Evolutionary conservation across 1,284 basidiomycete species (phyloP), one percentile per base, ranked within the genome.

Genomic region (Cryptococcus sp.): DNA sequence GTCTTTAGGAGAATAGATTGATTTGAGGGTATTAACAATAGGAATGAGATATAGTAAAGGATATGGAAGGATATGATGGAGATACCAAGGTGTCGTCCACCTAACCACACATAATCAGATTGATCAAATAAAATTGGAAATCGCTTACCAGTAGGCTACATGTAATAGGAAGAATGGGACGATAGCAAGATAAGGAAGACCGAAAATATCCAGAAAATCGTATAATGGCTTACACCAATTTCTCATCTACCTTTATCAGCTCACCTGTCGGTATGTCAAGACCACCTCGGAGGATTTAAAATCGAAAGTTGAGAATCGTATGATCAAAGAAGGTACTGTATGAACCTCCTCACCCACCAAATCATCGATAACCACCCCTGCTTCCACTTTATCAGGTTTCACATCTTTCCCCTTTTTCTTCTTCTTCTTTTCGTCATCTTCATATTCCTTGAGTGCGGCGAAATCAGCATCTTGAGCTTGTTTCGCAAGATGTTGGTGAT

Each of bases 1-100:
- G 37, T 64, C 57, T 49, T 65, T 56, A 5, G 42, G 31, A 1
- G 51, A 36, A 5, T 45, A 60, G 7, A 68, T 64, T 0, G 62
- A 56, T 32, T 46, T 46, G 41, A 62, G 50, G 8, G 65, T 64
- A 43, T 57, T 59, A 23, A 46, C 56, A 5, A 61, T 30, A 0
- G 70, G 70, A 7, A 70, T 50, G 31, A 61, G 37, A 50, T 72
- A 68, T 4, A 59, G 59, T 30, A 55, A 44, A 3, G 58, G 61
- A 49, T 65, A 65, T 3, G 60, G 46, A 2, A 67, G 51, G 4
- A 72, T 42, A 46, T 63, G 65, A 34, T 59, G 60, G 41, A 68
- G 56, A 48, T 70, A 67, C 64, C 62, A 68, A 14, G 70, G 70
- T 1, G 59, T 50, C 4, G 49, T 15, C 33, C 53, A 63, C 61